Evolutionary conservation across 768 basidiomycete species (phyloP).

Genomic region (Phanerochaete carnosa): DNA sequence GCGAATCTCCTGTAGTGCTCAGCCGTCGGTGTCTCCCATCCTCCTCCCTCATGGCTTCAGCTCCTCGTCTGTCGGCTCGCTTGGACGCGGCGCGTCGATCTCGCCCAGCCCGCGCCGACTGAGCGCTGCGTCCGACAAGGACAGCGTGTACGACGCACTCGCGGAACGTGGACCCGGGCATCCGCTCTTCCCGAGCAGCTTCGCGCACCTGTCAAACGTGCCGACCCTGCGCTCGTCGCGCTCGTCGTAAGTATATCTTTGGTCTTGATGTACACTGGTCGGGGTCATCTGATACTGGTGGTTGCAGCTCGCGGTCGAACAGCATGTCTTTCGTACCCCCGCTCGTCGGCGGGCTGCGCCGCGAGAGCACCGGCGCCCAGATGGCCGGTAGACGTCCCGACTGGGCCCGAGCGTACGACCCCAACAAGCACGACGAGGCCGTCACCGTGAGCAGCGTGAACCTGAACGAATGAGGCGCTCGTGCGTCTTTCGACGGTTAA

Average conservation of each 20-base stretch:
- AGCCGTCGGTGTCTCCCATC: constrained; percentile 11
- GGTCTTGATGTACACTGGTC: background rate
- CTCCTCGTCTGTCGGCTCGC: constrained; percentile 10
- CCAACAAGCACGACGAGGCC: constrained; percentile 40
- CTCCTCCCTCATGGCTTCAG: constrained; percentile 10
- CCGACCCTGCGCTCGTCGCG: constrained; percentile 63
- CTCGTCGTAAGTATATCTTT: background rate
- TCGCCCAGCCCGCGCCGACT: constrained; percentile 6
- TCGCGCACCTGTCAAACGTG: constrained; percentile 60
- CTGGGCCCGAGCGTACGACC: constrained; percentile 42
- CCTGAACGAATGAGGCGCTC: background rate
- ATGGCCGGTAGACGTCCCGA: constrained; percentile 17
- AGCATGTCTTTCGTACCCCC: constrained; percentile 19
- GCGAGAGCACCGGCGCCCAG: constrained; percentile 19
- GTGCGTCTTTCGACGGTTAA: background rate
- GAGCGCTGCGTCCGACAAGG: constrained; percentile 6
- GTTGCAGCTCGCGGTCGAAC: constrained; percentile 25
- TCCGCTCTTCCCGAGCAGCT: constrained; percentile 81
- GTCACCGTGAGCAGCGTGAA: constrained; percentile 35
- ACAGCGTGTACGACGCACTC: constrained; percentile 43
- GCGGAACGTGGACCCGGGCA: constrained; percentile 68
- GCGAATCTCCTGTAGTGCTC: constrained; percentile 21
- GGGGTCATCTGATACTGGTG: constrained; percentile 13
- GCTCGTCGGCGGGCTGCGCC: constrained; percentile 15
- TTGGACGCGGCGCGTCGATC: constrained; percentile 15